Percentiles rank a stretch among this genome's conserved stretches.
Evolutionary conservation across 345 rosid genomes (phyloP).

Genomic region (Eucalyptus polyanthemos): DNA sequence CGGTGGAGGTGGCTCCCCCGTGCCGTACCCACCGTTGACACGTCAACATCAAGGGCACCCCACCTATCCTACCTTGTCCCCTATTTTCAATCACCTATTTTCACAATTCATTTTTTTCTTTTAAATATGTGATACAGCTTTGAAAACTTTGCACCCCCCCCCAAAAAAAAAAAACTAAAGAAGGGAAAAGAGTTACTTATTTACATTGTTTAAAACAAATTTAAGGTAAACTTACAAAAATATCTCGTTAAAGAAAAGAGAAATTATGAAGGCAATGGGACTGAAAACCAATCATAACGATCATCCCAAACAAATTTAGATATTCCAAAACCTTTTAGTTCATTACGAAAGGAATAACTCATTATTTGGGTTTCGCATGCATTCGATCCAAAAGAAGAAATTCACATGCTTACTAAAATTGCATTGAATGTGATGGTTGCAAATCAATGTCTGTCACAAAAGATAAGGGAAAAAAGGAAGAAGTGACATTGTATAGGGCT

Average conservation of each 20-base stretch:
- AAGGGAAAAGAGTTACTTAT: not conserved
- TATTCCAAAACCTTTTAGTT: not conserved
- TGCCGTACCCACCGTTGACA: conserved; percentile 3
- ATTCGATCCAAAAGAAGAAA: too few relatives aligned
- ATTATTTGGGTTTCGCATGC: not conserved
- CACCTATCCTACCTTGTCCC: not conserved
- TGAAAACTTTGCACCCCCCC: fast-evolving
- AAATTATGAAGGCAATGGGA: not conserved
- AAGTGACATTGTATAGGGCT: not conserved
- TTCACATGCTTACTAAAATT: not conserved
- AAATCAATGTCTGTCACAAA: not conserved
- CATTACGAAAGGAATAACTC: fast-evolving
- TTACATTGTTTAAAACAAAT: not conserved
- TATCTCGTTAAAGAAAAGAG: not conserved
- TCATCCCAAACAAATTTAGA: not conserved
- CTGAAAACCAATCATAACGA: not conserved
- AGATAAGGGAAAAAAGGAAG: not conserved
- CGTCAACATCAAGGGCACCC: conserved; percentile 16
- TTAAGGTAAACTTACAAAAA: not conserved
- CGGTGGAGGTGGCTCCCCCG: conserved; percentile 5
- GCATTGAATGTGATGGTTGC: not conserved
- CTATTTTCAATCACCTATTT: not conserved
- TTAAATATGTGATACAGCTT: not conserved
- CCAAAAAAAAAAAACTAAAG: not conserved
- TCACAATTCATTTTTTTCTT: not conserved